Evolutionary conservation across 306 rosid species (phyloP).

Genomic region (Echinosophora koreensis): DNA sequence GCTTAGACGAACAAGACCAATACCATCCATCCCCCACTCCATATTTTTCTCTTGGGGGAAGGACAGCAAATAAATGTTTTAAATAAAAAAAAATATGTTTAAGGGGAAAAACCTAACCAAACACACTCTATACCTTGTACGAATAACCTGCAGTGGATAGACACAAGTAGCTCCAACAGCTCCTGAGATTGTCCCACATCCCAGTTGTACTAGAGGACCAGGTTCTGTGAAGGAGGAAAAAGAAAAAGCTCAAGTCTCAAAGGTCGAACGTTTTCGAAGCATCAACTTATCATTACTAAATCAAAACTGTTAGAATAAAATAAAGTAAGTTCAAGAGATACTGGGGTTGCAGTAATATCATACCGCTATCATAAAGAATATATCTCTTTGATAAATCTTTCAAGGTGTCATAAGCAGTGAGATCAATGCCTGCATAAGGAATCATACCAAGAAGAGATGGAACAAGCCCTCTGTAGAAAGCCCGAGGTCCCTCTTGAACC

Average conservation of each 20-base stretch:
- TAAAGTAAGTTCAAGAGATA: conserved; percentile 34
- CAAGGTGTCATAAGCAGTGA: conserved; percentile 64
- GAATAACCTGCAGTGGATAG: conserved; percentile 67
- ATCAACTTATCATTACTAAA: conserved; percentile 5
- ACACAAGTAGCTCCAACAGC: conserved; percentile 66
- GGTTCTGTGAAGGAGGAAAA: conserved; percentile 48
- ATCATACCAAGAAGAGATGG: conserved; percentile 68
- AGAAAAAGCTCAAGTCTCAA: conserved; percentile 21
- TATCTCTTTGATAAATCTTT: conserved; percentile 61
- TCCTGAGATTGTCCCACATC: conserved; percentile 65
- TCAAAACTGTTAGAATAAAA: not conserved
- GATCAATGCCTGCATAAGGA: conserved; percentile 72
- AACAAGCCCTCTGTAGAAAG: conserved; percentile 63
- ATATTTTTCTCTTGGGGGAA: not conserved
- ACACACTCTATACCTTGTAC: conserved; percentile 55
- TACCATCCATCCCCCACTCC: not conserved
- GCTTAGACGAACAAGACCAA: conserved; percentile 10
- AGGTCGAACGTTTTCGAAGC: not conserved
- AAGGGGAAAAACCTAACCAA: not conserved
- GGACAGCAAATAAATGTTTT: too few species aligned
- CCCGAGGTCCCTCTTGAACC: conserved; percentile 68
- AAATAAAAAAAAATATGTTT: too few species aligned
- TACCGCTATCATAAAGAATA: conserved; percentile 59
- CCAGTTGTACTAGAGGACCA: conserved; percentile 62
- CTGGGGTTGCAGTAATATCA: conserved; percentile 35